Percentiles rank a stretch among this genome's conserved stretches.
phyloP scores from a whole-genome alignment of 176 grass and related monocot species.

The Aegilops longissima region DNA sequence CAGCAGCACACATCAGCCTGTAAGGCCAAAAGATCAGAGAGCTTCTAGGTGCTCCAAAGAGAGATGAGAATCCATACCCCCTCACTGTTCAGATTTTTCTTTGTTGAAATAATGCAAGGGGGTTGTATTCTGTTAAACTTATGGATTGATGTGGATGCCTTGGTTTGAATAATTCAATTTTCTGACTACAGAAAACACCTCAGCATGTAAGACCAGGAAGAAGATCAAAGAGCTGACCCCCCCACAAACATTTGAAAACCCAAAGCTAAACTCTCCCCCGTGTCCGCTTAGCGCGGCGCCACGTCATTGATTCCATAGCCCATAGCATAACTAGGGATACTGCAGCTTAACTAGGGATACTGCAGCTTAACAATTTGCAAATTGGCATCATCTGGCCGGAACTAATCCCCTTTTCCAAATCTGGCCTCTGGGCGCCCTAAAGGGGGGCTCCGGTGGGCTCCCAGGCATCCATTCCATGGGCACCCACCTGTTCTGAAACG shows the following conservation, averaged over 20 bases:
- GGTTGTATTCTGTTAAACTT: background rate
- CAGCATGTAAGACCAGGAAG: background rate
- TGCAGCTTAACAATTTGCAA: background rate
- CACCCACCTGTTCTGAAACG: background rate
- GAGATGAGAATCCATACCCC: background rate
- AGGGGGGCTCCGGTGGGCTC: constrained; percentile 30
- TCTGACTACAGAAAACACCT: background rate
- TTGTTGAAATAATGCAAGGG: background rate
- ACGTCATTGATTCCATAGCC: background rate
- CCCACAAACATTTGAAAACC: background rate
- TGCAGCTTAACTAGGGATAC: background rate
- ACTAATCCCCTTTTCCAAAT: constrained; percentile 15
- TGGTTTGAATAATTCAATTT: background rate
- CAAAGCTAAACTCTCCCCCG: background rate
- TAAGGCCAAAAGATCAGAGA: background rate
- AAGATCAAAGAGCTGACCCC: background rate
- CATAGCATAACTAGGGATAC: background rate
- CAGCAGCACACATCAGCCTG: background rate
- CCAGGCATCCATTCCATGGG: constrained; percentile 9
- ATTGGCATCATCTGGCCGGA: background rate
- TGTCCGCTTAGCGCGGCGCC: background rate
- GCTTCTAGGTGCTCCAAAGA: background rate
- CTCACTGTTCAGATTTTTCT: background rate
- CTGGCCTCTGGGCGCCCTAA: constrained; percentile 3
- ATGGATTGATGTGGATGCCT: constrained; percentile 13